Evolutionary conservation across 495 filamentous ascomycete species (phyloP).

Genomic region (Neurospora sp.): DNA sequence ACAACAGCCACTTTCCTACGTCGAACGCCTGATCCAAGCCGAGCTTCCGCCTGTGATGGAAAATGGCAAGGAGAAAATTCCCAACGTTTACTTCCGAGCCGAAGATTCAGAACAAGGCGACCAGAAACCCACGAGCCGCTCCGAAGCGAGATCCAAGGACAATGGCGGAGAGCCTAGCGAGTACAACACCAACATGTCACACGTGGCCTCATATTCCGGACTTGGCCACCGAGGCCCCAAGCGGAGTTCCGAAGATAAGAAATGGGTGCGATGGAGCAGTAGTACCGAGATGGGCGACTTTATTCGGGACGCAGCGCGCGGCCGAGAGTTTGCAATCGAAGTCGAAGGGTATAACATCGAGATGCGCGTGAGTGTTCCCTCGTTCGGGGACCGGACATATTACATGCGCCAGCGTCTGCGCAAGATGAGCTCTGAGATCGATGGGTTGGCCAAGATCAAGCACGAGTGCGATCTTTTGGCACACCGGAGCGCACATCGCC

Average conservation of each 20-base stretch:
- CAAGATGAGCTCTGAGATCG: conserved; percentile 58
- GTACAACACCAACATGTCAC: conserved; percentile 7
- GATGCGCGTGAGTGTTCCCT: conserved; percentile 71
- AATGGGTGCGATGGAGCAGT: conserved; percentile 84
- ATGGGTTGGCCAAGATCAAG: conserved; percentile 60
- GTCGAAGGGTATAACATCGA: conserved; percentile 63
- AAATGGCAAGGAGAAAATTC: conserved; percentile 53
- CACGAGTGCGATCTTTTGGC: conserved; percentile 71
- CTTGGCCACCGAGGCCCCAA: conserved; percentile 42
- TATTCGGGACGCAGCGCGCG: conserved; percentile 79
- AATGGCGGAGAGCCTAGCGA: not conserved
- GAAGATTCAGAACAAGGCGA: conserved; percentile 59
- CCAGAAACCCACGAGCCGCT: conserved; percentile 22
- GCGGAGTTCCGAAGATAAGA: conserved; percentile 28
- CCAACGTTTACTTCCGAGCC: conserved; percentile 69
- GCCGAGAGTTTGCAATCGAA: conserved; percentile 72
- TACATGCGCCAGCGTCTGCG: conserved; percentile 69
- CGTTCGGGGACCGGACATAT: conserved; percentile 80
- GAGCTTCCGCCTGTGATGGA: conserved; percentile 66
- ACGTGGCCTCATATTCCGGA: conserved; percentile 51
- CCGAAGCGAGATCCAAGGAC: conserved; percentile 15
- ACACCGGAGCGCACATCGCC: conserved; percentile 62
- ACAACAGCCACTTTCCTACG: conserved; percentile 85
- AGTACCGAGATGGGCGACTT: conserved; percentile 92
- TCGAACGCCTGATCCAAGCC: conserved; percentile 82